Evolutionary conservation across 2,329 filamentous ascomycete genomes (phyloP).

Genomic region (Talaromyces sp.): DNA sequence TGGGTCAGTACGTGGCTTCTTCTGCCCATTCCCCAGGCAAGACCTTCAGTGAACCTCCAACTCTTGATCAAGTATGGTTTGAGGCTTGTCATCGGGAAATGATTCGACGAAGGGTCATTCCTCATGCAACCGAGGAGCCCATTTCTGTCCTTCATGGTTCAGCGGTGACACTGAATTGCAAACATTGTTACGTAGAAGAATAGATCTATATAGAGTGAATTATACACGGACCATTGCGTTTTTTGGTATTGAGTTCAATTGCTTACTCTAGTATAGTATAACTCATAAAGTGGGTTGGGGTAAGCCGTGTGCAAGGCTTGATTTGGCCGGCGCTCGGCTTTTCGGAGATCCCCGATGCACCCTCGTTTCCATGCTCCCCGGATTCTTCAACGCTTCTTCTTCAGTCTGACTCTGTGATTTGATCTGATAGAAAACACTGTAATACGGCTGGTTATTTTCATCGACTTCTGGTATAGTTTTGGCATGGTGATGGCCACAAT

Average conservation of each 20-base stretch:
- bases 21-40: not conserved
- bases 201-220: not conserved
- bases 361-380: not conserved
- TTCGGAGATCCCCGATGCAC: conserved; percentile 16
- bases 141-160: conserved; percentile 26
- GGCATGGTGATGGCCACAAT: conserved; percentile 3
- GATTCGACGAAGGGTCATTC: conserved; percentile 21
- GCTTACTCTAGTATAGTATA: too few relatives aligned
- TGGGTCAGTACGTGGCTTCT: conserved; percentile 21
- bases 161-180: conserved; percentile 19
- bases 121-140: conserved; percentile 22
- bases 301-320: not conserved
- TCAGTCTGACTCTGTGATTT: too few relatives aligned
- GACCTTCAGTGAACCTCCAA: conserved; percentile 1
- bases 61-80: conserved; percentile 28
- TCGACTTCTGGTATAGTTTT: not conserved
- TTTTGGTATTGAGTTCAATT: too few relatives aligned
- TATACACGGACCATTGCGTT: too few relatives aligned
- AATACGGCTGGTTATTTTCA: not conserved
- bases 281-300: not conserved
- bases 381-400: not conserved
- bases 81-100: conserved; percentile 27
- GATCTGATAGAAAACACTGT: not conserved
- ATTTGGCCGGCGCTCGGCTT: conserved; percentile 16
- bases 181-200: conserved; percentile 20